These are phyloP conservation scores for Thamnidium elegans DNA, from an alignment of 192 early-diverging fungal species.

Conservation along the genomic window DNA sequence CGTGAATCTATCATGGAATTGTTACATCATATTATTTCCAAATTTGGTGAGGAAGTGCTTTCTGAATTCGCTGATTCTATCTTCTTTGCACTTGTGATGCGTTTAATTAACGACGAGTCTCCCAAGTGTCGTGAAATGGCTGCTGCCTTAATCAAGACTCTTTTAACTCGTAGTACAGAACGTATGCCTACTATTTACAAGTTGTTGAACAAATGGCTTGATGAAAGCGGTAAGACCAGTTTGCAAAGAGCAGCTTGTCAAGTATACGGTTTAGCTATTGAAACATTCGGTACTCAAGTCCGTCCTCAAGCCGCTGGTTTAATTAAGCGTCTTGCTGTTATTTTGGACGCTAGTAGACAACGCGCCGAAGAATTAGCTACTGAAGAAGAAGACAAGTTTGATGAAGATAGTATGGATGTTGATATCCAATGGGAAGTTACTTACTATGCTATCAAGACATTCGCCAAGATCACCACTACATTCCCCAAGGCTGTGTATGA, in stretches of 20 bases:
- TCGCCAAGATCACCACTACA: slow-evolving; percentile 63
- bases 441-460: slow-evolving; percentile 79
- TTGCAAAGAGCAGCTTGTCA: slow-evolving; percentile 81
- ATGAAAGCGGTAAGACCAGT: slow-evolving; percentile 51
- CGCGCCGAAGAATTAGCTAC: slow-evolving; percentile 11
- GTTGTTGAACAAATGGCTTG: slow-evolving; percentile 79
- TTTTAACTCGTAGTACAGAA: slow-evolving; percentile 63
- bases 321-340: slow-evolving; percentile 47
- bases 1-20: slow-evolving; percentile 88
- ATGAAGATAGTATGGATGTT: slow-evolving; percentile 53
- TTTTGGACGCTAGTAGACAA: slow-evolving; percentile 40
- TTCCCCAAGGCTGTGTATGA: slow-evolving; percentile 54
- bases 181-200: slow-evolving; percentile 61
- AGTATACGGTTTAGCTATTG: slow-evolving; percentile 80
- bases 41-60: slow-evolving; percentile 77
- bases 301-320: slow-evolving; percentile 49
- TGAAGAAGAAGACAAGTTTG: slow-evolving; percentile 46
- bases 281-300: slow-evolving; percentile 68
- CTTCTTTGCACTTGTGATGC: slow-evolving; percentile 82
- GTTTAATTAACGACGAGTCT: slow-evolving; percentile 90
- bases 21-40: slow-evolving; percentile 72
- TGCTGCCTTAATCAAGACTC: slow-evolving; percentile 62
- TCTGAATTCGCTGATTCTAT: slow-evolving; percentile 75
- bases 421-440: slow-evolving; percentile 82
- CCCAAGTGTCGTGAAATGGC: slow-evolving; percentile 89